Percentiles rank a stretch among this genome's conserved stretches.
Conservation (phyloP, 139 green algal genomes). For the Picochlorum costavermella region DNA sequence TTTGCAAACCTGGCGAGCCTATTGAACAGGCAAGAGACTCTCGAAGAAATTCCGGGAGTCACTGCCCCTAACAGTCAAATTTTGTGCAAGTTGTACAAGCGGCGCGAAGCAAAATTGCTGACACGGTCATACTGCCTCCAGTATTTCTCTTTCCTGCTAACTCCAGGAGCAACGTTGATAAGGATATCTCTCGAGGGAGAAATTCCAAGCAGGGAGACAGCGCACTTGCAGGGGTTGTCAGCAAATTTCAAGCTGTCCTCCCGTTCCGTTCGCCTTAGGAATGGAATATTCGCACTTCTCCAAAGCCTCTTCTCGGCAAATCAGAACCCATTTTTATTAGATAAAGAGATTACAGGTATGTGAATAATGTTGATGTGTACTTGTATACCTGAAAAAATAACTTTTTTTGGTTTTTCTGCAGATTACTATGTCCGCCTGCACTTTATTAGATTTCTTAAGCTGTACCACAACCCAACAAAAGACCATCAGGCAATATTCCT, state of each 20-base stretch:
- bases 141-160: not conserved
- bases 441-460: slow-evolving; percentile 37
- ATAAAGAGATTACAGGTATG: slow-evolving; percentile 21
- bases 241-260: not conserved
- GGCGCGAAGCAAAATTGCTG: too few relatives aligned
- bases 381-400: too few relatives aligned
- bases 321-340: slow-evolving; percentile 26
- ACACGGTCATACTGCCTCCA: too few relatives aligned
- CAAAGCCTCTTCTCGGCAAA: slow-evolving; percentile 14
- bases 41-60: too few relatives aligned
- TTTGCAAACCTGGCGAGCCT: not conserved
- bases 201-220: not conserved
- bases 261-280: slow-evolving; percentile 9
- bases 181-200: not conserved
- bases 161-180: not conserved
- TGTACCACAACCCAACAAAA: slow-evolving; percentile 32
- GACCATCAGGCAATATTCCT: slow-evolving; percentile 32
- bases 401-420: slow-evolving; percentile 5
- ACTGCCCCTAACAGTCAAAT: too few relatives aligned
- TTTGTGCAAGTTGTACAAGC: too few relatives aligned
- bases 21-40: not conserved
- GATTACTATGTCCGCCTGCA: slow-evolving; percentile 38
- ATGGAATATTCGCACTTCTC: slow-evolving; percentile 24
- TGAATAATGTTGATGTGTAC: too few relatives aligned
- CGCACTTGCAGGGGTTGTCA: too few relatives aligned